Evolutionary conservation across 2,329 filamentous ascomycete genomes (phyloP).

Genomic region (Ceratocystiopsis brevicomis): DNA sequence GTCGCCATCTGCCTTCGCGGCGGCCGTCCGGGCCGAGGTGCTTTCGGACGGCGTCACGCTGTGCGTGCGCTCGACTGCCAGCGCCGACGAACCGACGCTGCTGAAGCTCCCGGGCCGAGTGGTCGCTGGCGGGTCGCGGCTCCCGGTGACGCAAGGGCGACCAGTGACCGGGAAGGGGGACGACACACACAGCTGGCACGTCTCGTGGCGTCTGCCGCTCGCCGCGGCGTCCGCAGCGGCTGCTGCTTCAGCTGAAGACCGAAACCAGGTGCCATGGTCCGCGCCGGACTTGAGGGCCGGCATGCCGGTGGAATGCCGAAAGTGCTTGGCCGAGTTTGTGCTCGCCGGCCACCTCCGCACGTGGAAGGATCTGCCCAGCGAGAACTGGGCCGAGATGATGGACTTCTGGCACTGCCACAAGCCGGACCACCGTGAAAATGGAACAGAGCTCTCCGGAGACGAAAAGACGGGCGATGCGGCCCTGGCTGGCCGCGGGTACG

Average conservation of each 20-base stretch:
- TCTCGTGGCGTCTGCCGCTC: constrained; percentile 32
- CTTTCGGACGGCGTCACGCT: constrained; percentile 26
- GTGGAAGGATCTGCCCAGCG: constrained; percentile 91
- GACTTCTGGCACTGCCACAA: constrained; percentile 99
- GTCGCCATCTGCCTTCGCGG: constrained; percentile 19
- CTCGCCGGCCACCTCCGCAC: constrained; percentile 20
- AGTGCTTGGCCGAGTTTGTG: constrained; percentile 22
- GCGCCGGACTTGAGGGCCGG: constrained; percentile 26
- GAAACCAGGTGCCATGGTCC: constrained; percentile 30
- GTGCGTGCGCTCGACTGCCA: constrained; percentile 27
- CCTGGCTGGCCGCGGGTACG: constrained; percentile 54
- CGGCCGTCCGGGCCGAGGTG: constrained; percentile 13
- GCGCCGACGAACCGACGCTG: constrained; percentile 13
- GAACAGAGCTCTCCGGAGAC: not conserved
- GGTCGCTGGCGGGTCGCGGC: constrained; percentile 10
- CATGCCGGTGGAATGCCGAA: constrained; percentile 23
- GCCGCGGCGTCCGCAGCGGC: not conserved
- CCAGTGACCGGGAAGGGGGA: constrained; percentile 13
- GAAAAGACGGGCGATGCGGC: constrained; percentile 21
- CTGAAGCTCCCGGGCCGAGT: constrained; percentile 24
- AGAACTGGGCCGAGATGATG: constrained; percentile 99
- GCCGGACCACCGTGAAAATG: constrained; percentile 26
- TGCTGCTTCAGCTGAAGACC: not conserved
- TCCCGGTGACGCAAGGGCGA: constrained; percentile 17
- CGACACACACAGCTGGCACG: constrained; percentile 10